These are phyloP conservation scores for Lactarius quietus DNA, from an alignment of 768 basidiomycete species.

Conservation along the genomic window DNA sequence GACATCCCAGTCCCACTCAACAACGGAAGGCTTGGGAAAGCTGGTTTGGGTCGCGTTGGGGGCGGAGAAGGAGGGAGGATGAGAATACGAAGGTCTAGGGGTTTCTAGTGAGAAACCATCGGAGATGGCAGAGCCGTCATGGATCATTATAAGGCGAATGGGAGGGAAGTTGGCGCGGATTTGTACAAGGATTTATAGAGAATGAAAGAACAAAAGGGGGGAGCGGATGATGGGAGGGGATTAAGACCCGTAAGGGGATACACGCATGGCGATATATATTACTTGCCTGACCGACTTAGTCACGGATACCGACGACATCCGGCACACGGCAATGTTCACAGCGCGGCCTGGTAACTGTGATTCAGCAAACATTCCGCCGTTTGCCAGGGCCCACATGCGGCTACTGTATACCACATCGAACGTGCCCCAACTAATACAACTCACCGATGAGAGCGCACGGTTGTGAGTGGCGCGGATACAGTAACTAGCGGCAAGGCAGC, in stretches of 20 bases:
- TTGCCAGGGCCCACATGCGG: neutral
- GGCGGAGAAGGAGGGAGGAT: neutral
- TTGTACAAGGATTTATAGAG: neutral
- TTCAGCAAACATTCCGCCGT: neutral
- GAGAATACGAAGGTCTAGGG: constrained; percentile 4
- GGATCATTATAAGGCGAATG: constrained; percentile 11
- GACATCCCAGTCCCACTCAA: constrained; percentile 68
- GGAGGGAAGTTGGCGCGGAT: neutral
- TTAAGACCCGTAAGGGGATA: neutral
- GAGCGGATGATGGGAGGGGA: neutral
- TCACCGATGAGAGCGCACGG: neutral
- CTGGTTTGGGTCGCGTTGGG: constrained; percentile 6
- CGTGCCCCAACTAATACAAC: constrained; percentile 1
- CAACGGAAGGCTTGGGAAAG: neutral
- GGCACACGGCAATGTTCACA: neutral
- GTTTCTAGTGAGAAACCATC: constrained; percentile 12
- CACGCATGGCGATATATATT: neutral
- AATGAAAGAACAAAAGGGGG: neutral
- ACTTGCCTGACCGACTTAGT: neutral
- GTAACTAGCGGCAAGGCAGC: neutral
- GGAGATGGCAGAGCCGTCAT: constrained; percentile 16
- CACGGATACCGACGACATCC: neutral
- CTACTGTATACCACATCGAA: neutral
- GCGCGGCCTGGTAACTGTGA: no score
- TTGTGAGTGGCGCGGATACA: neutral